Base-by-base conservation (phyloP, 768 basidiomycete genomes). In the Lyophyllum semitale region DNA sequence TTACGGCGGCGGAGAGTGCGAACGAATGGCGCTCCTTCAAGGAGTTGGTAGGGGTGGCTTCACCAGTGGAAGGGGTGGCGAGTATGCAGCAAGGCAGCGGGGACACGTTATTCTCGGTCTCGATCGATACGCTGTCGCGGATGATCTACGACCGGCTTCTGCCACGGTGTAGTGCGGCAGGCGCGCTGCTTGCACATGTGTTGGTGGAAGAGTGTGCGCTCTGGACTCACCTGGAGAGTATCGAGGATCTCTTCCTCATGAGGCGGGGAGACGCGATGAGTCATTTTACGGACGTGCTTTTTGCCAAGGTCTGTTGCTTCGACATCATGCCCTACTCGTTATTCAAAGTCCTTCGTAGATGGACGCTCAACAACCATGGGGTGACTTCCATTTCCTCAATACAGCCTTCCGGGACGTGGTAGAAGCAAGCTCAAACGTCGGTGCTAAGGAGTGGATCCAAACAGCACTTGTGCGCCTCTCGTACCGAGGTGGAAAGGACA, bases 311-410 rank as follows among this genome's bases (percentile, higher is more conserved):
- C 58, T 37, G 72, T 57, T 11, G 11, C 29, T 35, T 30, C 44
- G 44, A 38, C 23, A 18, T 18, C 13, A 4, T 30, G n/a, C 25
- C 46, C 23, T 33, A 22, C 47, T 53, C 23, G 30, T 23, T 18
- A 7, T 44, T 12, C 3, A 30, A 32, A 17, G 42, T 18, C 12
- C 33, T 45, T 23, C 46, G 5, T 51, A 93, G 90, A 91, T 93
- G 83, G 89, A 93, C 59, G 73, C 73, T n/a, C 75, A 79, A 44
- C 84, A 87, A 63, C 64, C 73, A 32, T 94, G 91, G 91, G 78
- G 71, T 43, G 92, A 93, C 64, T 91, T 91, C 66, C 92, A 94
- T 71, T 90, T 89, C 69, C 67, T 93, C 51, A 93, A 93, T 63
- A 86, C 83, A 26, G 84, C 87, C 9, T 91, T 94, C 66, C 74